These are phyloP conservation scores for Ormosia semicastrata DNA, from an alignment of 306 rosid species.

Conservation along the genomic window DNA sequence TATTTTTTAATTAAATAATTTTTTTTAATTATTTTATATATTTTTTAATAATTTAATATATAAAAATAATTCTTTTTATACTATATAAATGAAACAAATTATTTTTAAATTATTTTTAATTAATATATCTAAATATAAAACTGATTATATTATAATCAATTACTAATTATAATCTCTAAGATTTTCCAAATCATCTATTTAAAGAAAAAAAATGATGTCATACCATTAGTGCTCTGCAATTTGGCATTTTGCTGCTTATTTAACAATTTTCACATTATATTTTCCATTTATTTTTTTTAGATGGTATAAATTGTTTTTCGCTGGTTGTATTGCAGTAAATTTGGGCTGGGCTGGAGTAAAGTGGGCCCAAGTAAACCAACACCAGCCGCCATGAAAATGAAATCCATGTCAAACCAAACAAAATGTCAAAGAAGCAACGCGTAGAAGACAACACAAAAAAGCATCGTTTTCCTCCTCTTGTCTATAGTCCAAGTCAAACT, in stretches of 20 bases:
- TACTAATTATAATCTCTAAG: too few species aligned
- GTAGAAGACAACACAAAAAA: background rate
- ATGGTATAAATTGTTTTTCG: background rate
- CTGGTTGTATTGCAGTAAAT: background rate
- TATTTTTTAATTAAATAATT: too few species aligned
- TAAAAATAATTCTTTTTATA: too few species aligned
- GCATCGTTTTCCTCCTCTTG: background rate
- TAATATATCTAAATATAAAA: too few species aligned
- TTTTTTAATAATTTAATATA: too few species aligned
- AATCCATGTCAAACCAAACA: background rate
- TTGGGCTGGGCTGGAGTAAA: background rate
- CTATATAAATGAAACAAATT: too few species aligned
- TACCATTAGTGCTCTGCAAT: background rate
- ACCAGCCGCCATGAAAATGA: background rate
- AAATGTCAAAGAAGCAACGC: constrained; percentile 24
- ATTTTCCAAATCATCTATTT: too few species aligned
- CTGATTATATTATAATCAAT: too few species aligned
- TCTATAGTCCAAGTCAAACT: constrained; percentile 24
- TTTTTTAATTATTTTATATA: too few species aligned
- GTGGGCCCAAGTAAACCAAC: background rate
- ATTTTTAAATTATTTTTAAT: too few species aligned
- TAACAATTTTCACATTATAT: background rate
- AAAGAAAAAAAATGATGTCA: too few species aligned
- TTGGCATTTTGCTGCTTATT: background rate
- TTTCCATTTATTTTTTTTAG: background rate